Conservation (phyloP, 306 rosid species). For the Mimosa pudica region DNA sequence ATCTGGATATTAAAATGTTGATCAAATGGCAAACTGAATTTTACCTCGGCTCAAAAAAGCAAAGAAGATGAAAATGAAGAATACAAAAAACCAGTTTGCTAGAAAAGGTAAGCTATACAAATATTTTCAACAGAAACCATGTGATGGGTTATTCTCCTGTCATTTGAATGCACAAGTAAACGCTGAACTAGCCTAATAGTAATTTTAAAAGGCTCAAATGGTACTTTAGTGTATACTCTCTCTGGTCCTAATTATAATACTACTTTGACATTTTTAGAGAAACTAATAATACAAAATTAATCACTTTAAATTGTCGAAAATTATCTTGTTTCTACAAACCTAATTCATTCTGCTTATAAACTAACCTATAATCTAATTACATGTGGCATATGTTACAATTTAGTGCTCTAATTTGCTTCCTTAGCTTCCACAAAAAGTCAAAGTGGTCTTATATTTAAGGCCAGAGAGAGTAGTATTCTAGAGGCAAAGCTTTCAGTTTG, state of each 20-base stretch:
- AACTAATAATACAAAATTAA: no score
- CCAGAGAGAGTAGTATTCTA: neutral
- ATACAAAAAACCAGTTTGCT: slow-evolving; percentile 1
- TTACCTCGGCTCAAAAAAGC: neutral
- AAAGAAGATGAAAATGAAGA: neutral
- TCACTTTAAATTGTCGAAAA: no score
- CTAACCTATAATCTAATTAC: no score
- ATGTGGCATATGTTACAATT: no score
- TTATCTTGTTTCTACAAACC: no score
- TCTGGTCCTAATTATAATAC: no score
- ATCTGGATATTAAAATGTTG: slow-evolving; percentile 19
- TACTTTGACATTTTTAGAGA: no score
- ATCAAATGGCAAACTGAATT: slow-evolving; percentile 16
- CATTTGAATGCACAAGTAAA: slow-evolving; percentile 12
- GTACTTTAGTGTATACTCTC: neutral
- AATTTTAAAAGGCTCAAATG: neutral
- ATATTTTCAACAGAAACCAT: neutral
- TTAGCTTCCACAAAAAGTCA: no score
- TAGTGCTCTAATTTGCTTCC: no score
- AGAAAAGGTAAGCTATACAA: neutral
- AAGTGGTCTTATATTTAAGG: no score
- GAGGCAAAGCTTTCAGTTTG: neutral
- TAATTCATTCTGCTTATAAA: no score
- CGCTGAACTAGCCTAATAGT: neutral
- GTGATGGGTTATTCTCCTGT: neutral